Percentiles rank a stretch among this genome's conserved stretches.
These are phyloP conservation scores for Colletotrichum musae DNA, from an alignment of 2,329 filamentous ascomycete species.

Conservation along the genomic window DNA sequence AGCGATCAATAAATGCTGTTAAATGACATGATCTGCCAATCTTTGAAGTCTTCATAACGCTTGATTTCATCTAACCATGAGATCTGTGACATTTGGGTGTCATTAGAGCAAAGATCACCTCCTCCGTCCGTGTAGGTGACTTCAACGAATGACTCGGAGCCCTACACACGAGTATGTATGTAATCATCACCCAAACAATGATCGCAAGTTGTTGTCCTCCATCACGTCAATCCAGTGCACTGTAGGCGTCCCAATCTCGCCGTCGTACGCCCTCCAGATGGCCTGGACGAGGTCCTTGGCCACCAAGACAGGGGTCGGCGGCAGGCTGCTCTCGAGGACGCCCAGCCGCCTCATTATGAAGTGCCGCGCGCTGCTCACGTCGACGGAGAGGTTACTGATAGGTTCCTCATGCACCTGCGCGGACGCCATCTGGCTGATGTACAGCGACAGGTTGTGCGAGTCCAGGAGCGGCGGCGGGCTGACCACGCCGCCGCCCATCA, in stretches of 20 bases:
- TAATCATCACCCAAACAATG: constrained; percentile 50
- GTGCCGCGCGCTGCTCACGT: constrained; percentile 55
- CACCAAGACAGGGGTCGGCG: constrained; percentile 58
- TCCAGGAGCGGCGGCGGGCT: constrained; percentile 25
- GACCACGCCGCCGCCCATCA: constrained; percentile 20
- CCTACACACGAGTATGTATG: not conserved
- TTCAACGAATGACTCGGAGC: not conserved
- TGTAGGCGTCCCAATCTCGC: constrained; percentile 50
- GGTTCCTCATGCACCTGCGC: constrained; percentile 22
- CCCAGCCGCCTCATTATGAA: constrained; percentile 56
- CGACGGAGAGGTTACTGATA: constrained; percentile 48
- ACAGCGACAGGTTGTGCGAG: constrained; percentile 29
- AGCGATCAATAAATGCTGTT: not conserved
- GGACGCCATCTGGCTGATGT: constrained; percentile 41
- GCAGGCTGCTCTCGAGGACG: constrained; percentile 55
- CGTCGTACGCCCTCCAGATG: constrained; percentile 58
- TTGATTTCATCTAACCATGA: not conserved
- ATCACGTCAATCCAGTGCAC: constrained; percentile 62
- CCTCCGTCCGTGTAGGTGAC: too few relatives aligned
- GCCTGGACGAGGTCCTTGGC: constrained; percentile 58
- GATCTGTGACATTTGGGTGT: too few relatives aligned
- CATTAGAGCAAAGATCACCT: too few relatives aligned
- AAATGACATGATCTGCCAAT: not conserved
- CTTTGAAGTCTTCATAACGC: too few relatives aligned
- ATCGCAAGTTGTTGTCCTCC: constrained; percentile 51